phyloP scores from a whole-genome alignment of 371 early-diverging fungal species.

The Saksenaea oblongispora region DNA sequence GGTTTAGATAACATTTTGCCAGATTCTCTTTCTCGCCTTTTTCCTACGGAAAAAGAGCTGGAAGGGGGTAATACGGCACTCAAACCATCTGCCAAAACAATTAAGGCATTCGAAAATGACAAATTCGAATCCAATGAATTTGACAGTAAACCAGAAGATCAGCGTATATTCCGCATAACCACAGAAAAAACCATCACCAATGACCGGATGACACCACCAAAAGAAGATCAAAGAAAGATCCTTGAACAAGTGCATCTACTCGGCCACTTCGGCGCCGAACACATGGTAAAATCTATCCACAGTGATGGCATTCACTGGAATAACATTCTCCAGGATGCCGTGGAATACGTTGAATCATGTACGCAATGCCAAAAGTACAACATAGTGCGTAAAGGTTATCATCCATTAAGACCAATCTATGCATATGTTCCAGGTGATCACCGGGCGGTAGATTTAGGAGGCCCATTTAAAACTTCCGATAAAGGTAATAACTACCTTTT shows the following conservation, averaged over 20 bases:
- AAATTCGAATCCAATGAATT: neutral
- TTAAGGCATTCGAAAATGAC: too few relatives aligned
- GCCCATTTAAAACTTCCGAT: constrained; percentile 1
- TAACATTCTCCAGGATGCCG: constrained; percentile 9
- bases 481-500: constrained; percentile 18
- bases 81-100: neutral
- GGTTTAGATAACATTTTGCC: constrained; percentile 17
- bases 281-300: neutral
- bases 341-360: constrained; percentile 8
- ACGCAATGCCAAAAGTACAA: constrained; percentile 15
- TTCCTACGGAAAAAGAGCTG: neutral
- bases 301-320: neutral
- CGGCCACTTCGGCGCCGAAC: neutral
- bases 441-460: constrained; percentile 15
- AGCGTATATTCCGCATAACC: neutral
- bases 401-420: constrained; percentile 12
- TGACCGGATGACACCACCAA: neutral
- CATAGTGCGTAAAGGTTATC: constrained; percentile 11
- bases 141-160: neutral
- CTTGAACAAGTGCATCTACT: neutral
- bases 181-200: neutral
- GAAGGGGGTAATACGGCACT: neutral
- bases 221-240: neutral
- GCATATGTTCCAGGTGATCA: constrained; percentile 19
- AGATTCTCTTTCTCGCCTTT: neutral